Base-by-base conservation (phyloP, 2,329 filamentous ascomycete species). In the Ascochyta fabae region DNA sequence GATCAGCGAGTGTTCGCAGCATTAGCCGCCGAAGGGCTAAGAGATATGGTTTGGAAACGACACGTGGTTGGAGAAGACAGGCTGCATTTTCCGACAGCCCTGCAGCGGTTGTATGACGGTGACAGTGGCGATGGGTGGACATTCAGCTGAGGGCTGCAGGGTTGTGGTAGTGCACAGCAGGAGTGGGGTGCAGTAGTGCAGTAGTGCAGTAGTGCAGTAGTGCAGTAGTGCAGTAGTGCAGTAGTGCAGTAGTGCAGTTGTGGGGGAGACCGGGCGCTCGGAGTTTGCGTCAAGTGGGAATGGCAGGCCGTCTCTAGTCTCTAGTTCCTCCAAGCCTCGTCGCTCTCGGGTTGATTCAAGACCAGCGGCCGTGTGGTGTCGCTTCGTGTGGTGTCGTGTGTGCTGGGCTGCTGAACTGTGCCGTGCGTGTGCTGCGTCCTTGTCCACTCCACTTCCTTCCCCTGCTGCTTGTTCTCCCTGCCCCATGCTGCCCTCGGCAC, bases 1-100 rank as follows among this genome's bases (percentile, higher is more conserved):
- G 53, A 51, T 56, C 53, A 51, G 53, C 53, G 47, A 15, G 52
- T 41, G 53, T 56, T 56, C 43, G 53, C 53, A 56, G 53, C 53
- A 34, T 42, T 56, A 56, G 53, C 41, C 42, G 53, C 53, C 53
- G 53, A n/a, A 41, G 36, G 31, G 47, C 13, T 47, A 47, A 24
- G 26, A 36, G 53, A 51, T 39, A 35, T 47, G 47, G 47, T 47
- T 56, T 46, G 42, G 36, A 55, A 35, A 46, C 51, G 24, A 45
- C 19, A 45, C 44, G 52, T 55, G 52, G 41, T 36, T 29, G 22
- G 8, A 29, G 16, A 22, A 42, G 44, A 36, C 27, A 12, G 13
- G 26, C 3, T 27, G 36, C 41, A 36, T 13, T 15, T 46, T 13
- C 35, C 10, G 43, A 6, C 36, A 41, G 42, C 34, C 45, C 52